These are phyloP conservation scores for Saccharomyces cerevisiae DNA, from an alignment of 805 yeast species.

Conservation along the genomic window DNA sequence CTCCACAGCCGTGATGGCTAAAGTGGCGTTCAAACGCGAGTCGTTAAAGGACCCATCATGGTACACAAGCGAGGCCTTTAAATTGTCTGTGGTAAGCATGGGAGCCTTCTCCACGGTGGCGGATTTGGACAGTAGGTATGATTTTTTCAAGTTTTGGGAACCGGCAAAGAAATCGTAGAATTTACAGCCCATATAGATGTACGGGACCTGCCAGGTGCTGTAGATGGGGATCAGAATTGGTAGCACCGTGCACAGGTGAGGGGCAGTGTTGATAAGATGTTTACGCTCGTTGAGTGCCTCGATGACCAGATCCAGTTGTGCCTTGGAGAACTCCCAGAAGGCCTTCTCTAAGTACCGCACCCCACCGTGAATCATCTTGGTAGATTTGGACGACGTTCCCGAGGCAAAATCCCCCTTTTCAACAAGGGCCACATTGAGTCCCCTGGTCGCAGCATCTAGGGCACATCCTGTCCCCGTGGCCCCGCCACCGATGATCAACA, in stretches of 20 bases:
- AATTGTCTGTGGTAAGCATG: conserved; percentile 65
- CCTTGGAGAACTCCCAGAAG: conserved; percentile 82
- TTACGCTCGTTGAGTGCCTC: conserved; percentile 86
- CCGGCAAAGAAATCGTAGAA: conserved; percentile 92
- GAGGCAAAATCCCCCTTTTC: conserved; percentile 87
- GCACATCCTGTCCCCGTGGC: conserved; percentile 94
- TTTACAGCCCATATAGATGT: conserved; percentile 85
- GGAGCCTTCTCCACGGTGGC: conserved; percentile 73
- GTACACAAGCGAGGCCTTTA: conserved; percentile 87
- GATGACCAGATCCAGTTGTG: conserved; percentile 78
- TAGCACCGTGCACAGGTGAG: conserved; percentile 75
- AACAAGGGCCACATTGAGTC: conserved; percentile 76
- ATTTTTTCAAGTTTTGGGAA: conserved; percentile 67
- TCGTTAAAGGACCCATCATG: conserved; percentile 95
- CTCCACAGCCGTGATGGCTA: conserved; percentile 79
- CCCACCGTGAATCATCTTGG: conserved; percentile 97
- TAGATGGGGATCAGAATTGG: conserved; percentile 96
- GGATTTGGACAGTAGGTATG: conserved; percentile 62
- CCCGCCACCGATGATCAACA: conserved; percentile 91
- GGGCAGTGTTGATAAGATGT: conserved; percentile 81
- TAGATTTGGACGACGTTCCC: conserved; percentile 88
- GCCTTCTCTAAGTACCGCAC: conserved; percentile 94
- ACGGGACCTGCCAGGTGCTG: conserved; percentile 92
- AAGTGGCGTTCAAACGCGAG: conserved; percentile 77
- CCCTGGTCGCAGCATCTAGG: conserved; percentile 83